phyloP scores from a whole-genome alignment of 345 rosid genomes.

The Jatropha curcas region DNA sequence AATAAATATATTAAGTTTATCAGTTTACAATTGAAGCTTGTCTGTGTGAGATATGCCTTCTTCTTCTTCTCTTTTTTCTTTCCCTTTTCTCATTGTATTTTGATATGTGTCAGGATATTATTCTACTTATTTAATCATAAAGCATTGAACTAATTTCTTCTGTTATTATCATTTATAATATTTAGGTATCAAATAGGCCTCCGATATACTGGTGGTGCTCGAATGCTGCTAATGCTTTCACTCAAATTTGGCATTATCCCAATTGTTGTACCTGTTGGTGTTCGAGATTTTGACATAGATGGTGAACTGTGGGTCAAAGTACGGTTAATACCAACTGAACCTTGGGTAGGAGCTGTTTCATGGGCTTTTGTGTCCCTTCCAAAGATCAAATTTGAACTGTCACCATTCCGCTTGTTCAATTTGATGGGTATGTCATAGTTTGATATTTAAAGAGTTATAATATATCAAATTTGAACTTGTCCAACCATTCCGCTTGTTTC shows the following conservation, averaged over 20 bases:
- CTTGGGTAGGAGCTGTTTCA: conserved; percentile 93
- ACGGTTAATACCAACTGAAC: conserved; percentile 82
- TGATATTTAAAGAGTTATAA: conserved; percentile 9
- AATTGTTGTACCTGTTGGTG: conserved; percentile 81
- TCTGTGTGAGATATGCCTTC: not conserved
- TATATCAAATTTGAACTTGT: too few relatives aligned
- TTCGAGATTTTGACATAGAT: conserved; percentile 93
- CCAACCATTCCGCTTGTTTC: too few relatives aligned
- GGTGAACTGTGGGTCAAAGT: conserved; percentile 99
- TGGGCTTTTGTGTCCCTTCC: conserved; percentile 99
- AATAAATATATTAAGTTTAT: not conserved
- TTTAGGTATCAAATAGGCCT: conserved; percentile 96
- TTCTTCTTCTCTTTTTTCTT: not conserved
- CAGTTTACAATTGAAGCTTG: not conserved
- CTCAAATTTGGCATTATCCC: conserved; percentile 86
- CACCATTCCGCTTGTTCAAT: conserved; percentile 93
- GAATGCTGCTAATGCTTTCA: conserved; percentile 83
- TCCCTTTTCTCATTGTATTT: too few relatives aligned
- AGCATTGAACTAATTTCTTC: conserved; percentile 22
- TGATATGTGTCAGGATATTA: too few relatives aligned
- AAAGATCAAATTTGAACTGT: conserved; percentile 85
- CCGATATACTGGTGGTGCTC: conserved; percentile 96
- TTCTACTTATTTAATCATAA: too few relatives aligned
- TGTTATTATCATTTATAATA: conserved; percentile 24
- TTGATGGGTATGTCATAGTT: conserved; percentile 72